These are phyloP conservation scores for Ceratobasidium sp. DNA, from an alignment of 1,284 basidiomycete genomes.

Conservation along the genomic window DNA sequence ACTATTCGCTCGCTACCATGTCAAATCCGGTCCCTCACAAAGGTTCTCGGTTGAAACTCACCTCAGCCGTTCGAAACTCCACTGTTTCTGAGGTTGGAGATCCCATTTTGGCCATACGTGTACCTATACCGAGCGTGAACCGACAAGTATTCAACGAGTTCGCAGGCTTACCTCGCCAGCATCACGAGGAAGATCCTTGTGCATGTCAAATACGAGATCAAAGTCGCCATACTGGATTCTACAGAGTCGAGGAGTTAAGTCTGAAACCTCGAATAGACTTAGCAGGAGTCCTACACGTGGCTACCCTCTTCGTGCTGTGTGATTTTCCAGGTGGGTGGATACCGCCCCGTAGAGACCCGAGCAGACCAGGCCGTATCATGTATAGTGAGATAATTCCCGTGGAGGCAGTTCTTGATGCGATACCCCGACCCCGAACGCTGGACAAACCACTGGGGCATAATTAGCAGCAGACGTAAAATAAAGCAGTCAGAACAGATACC, in stretches of 20 bases:
- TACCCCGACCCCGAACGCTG: slow-evolving; percentile 14
- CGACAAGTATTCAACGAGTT: too few species aligned
- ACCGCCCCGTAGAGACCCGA: not conserved
- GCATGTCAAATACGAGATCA: slow-evolving; percentile 15
- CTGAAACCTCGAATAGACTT: not conserved
- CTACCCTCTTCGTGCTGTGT: not conserved
- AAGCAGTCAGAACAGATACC: not conserved
- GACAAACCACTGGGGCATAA: slow-evolving; percentile 8
- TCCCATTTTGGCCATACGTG: too few species aligned
- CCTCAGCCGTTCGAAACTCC: slow-evolving; percentile 10
- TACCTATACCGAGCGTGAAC: too few species aligned
- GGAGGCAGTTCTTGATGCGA: slow-evolving; percentile 1
- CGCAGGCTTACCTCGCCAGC: not conserved
- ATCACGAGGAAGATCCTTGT: not conserved
- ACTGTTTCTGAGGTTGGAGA: not conserved
- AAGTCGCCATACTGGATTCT: slow-evolving; percentile 13
- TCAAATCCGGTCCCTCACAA: too few species aligned
- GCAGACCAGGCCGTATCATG: not conserved
- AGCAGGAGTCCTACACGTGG: not conserved
- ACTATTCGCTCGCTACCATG: not conserved
- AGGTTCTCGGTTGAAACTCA: not conserved
- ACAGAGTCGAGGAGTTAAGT: not conserved
- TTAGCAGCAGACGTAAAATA: not conserved
- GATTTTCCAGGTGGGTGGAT: slow-evolving; percentile 11
- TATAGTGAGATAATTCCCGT: not conserved